phyloP scores from a whole-genome alignment of 148 eudicot species.

The Selenicereus undatus region DNA sequence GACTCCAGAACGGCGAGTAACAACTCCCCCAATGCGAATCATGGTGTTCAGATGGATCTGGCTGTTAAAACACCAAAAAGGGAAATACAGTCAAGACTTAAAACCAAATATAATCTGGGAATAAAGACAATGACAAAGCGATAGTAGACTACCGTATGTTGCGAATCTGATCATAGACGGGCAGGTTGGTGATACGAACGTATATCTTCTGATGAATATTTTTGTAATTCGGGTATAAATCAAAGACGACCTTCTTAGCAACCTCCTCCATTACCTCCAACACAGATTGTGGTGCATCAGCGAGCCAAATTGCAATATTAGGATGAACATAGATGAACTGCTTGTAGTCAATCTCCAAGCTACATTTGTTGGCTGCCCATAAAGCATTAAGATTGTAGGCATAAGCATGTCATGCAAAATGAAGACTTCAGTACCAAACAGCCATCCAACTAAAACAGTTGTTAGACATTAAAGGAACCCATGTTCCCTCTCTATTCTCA shows the following conservation, averaged over 20 bases:
- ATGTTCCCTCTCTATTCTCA: not conserved
- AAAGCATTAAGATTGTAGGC: constrained; percentile 12
- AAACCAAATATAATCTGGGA: not conserved
- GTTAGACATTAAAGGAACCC: not conserved
- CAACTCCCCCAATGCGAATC: constrained; percentile 98
- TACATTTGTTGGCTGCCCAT: constrained; percentile 82
- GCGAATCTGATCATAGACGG: constrained; percentile 92
- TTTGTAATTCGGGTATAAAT: constrained; percentile 79
- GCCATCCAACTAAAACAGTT: not conserved
- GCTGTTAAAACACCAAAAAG: constrained; percentile 33
- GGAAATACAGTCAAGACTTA: not conserved
- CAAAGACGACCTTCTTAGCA: constrained; percentile 79
- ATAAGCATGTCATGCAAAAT: not conserved
- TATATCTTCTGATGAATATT: constrained; percentile 83
- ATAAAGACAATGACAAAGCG: not conserved
- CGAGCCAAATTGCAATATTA: constrained; percentile 96
- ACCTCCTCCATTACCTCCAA: constrained; percentile 99
- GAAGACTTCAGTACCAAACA: not conserved
- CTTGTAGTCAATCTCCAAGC: constrained; percentile 91
- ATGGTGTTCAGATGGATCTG: constrained; percentile 95
- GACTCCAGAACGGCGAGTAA: constrained; percentile 91
- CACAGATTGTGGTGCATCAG: constrained; percentile 96
- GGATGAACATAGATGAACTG: constrained; percentile 83
- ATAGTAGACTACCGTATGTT: constrained; percentile 61
- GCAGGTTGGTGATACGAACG: constrained; percentile 80